phyloP scores from a whole-genome alignment of 441 rosid species.

The Biscutella auriculata region DNA sequence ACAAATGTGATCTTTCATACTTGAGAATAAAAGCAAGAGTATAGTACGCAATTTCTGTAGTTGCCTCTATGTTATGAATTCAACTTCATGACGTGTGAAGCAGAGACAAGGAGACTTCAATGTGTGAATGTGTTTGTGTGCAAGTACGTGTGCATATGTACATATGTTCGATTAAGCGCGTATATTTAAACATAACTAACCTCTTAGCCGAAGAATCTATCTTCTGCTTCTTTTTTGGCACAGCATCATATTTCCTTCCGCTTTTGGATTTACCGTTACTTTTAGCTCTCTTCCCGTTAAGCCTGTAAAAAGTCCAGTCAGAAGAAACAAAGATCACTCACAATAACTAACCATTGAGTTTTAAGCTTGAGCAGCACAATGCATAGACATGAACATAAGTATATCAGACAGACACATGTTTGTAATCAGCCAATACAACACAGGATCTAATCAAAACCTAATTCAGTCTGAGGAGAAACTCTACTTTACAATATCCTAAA shows the following conservation, averaged over 20 bases:
- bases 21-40: neutral
- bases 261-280: neutral
- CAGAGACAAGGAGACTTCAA: neutral
- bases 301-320: neutral
- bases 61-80: neutral
- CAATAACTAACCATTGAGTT: neutral
- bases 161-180: neutral
- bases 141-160: neutral
- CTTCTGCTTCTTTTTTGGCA: neutral
- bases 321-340: neutral
- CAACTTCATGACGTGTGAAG: neutral
- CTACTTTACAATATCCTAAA: neutral
- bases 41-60: neutral
- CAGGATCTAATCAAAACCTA: neutral
- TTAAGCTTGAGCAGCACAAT: neutral
- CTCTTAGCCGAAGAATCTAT: neutral
- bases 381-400: neutral
- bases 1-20: neutral
- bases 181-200: neutral
- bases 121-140: neutral
- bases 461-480: neutral
- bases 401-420: neutral
- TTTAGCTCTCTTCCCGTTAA: neutral
- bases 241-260: neutral
- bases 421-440: neutral